Base-by-base conservation (phyloP, 805 yeast species). In the Hagleromyces aurorensis region DNA sequence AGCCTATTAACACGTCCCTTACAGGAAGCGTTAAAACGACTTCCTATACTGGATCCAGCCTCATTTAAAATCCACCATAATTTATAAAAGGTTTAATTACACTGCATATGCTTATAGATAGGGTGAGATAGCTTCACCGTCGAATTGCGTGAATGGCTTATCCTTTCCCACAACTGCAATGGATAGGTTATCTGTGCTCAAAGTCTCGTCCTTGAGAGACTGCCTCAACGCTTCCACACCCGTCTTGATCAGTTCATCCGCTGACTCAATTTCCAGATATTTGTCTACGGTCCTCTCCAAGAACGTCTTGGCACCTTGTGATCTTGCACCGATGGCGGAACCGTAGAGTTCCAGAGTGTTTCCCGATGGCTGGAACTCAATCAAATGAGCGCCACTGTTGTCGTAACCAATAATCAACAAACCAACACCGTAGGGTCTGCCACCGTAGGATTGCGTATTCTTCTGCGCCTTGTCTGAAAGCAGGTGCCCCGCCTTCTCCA, bases 351-450 rank as follows among this genome's bases (percentile, higher is more conserved):
- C 97, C 48, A 86, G 66, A 13, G 81, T 91, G 15, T 89, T 78
- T 2, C 99, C 99, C 6, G 94, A 79, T 11, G 99, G 98, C 55
- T 83, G 89, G 61, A 91, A 91, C 64, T 91, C 99, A 57, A 75
- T 78, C 40, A 91, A 62, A 59, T 91, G 98, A 6, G 97, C 81
- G 9, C 98, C 98, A 17, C 85, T 72, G 53, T 83, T 94, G 55
- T 91, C 99, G 56, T 74, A 71, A 12, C 99, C 99, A 10, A 83
- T 78, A 27, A 91, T 72, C 36, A 91, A 64, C 41, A 91, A 67
- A 3, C 99, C 99, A 13, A 91, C 98, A 42, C 99, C 99, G 53
- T 91, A 91, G 7, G 99, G 99, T 59, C 99, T 78, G 7, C 89
- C 80, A 6, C 97, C 97, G 50, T 91, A 86, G 37, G 83, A 76